phyloP scores from a whole-genome alignment of 2,329 filamentous ascomycete species.

The Aspergillus calidoustus region DNA sequence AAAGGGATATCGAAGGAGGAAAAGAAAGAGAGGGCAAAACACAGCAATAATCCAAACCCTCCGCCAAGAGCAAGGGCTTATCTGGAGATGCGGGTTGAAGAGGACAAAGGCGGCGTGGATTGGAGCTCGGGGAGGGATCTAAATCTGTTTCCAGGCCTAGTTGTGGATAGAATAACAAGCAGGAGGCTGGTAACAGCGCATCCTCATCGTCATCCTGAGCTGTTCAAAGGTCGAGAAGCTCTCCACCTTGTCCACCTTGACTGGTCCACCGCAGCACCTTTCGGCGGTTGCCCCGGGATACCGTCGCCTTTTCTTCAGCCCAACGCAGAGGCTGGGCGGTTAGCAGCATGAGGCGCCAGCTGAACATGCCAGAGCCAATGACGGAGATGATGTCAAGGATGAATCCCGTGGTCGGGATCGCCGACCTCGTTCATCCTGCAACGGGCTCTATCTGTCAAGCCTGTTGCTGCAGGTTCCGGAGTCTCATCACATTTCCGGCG shows the following conservation, averaged over 20 bases:
- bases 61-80: constrained; percentile 14
- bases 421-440: constrained; percentile 1
- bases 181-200: constrained; percentile 12
- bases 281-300: constrained; percentile 27
- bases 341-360: constrained; percentile 14
- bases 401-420: constrained; percentile 6
- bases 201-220: constrained; percentile 8
- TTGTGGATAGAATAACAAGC: constrained; percentile 15
- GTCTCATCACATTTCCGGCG: constrained; percentile 1
- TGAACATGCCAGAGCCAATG: constrained; percentile 11
- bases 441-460: neutral
- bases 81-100: constrained; percentile 16
- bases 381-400: constrained; percentile 8
- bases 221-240: constrained; percentile 23
- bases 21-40: constrained; percentile 13
- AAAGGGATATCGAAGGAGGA: constrained; percentile 8
- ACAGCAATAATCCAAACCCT: constrained; percentile 17
- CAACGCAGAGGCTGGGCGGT: constrained; percentile 9
- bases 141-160: constrained; percentile 4
- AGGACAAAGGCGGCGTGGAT: constrained; percentile 2
- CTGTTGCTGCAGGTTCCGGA: neutral
- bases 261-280: constrained; percentile 26
- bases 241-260: constrained; percentile 16
- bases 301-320: constrained; percentile 14
- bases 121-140: constrained; percentile 10